Conservation (phyloP, 2,329 filamentous ascomycete genomes). For the Calonectria montana region DNA sequence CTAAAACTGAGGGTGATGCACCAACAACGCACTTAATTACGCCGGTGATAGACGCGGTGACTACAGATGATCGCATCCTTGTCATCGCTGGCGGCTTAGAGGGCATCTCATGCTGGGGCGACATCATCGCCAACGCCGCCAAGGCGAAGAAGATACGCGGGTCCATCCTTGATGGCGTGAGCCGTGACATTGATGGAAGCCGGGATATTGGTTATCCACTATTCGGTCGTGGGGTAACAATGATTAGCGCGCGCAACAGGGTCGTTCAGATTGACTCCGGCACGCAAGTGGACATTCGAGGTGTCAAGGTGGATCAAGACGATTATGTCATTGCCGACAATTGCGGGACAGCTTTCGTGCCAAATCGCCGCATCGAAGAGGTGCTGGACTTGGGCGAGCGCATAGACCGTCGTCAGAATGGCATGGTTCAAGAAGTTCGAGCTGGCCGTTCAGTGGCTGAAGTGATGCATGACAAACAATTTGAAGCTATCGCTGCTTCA, state of each 20-base stretch:
- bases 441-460: conserved; percentile 21
- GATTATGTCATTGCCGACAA: conserved; percentile 35
- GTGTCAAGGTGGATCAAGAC: conserved; percentile 29
- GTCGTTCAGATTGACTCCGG: conserved; percentile 41
- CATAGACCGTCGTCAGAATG: conserved; percentile 19
- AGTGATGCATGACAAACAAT: conserved; percentile 27
- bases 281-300: conserved; percentile 20
- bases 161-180: conserved; percentile 47
- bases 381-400: conserved; percentile 25
- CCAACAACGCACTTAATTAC: conserved; percentile 19
- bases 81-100: conserved; percentile 8
- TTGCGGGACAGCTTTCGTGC: conserved; percentile 29
- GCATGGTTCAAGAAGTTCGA: conserved; percentile 23
- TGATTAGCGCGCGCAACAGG: conserved; percentile 47
- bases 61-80: conserved; percentile 18
- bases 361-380: conserved; percentile 18
- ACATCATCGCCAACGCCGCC: conserved; percentile 35
- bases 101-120: conserved; percentile 35
- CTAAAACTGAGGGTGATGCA: conserved; percentile 9
- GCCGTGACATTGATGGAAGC: conserved; percentile 48
- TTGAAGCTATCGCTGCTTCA: conserved; percentile 10
- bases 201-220: conserved; percentile 47
- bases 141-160: conserved; percentile 42
- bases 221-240: conserved; percentile 46
- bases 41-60: conserved; percentile 25